Evolutionary conservation across 257 asterid species (phyloP).

Genomic region (Misopates orontium): DNA sequence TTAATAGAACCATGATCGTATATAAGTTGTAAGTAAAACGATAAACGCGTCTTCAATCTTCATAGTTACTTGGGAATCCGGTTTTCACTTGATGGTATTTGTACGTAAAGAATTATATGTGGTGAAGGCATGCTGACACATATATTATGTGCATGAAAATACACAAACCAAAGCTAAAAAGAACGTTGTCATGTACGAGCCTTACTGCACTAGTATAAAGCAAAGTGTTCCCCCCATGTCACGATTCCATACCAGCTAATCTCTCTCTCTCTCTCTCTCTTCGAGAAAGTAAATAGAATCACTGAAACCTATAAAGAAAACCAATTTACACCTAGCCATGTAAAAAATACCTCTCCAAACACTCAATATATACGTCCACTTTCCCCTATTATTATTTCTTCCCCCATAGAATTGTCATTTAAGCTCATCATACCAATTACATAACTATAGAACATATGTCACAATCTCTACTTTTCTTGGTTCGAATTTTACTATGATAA

Average conservation of each 20-base stretch:
- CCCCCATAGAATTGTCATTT: neutral
- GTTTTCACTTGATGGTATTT: neutral
- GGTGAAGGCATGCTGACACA: conserved; percentile 10
- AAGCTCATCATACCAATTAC: neutral
- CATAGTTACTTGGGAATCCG: conserved; percentile 23
- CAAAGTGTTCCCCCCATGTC: conserved; percentile 48
- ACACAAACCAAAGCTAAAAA: conserved; percentile 40
- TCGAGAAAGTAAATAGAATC: conserved; percentile 53
- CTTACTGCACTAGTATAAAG: conserved; percentile 30
- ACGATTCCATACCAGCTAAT: conserved; percentile 36
- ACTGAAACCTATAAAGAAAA: conserved; percentile 55
- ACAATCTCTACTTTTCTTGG: neutral
- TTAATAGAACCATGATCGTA: no score
- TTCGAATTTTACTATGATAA: neutral
- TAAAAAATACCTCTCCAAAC: neutral
- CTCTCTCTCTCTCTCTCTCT: conserved; percentile 22
- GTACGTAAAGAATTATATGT: conserved; percentile 35
- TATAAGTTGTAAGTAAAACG: no score
- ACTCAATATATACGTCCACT: conserved; percentile 2
- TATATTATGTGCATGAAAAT: conserved; percentile 42
- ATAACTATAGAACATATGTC: conserved; percentile 6
- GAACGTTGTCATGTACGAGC: conserved; percentile 9
- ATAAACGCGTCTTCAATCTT: no score
- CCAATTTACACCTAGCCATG: conserved; percentile 42
- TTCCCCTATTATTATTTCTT: neutral